phyloP scores from a whole-genome alignment of 176 grass and related monocot species.

The Aegilops umbellulata region DNA sequence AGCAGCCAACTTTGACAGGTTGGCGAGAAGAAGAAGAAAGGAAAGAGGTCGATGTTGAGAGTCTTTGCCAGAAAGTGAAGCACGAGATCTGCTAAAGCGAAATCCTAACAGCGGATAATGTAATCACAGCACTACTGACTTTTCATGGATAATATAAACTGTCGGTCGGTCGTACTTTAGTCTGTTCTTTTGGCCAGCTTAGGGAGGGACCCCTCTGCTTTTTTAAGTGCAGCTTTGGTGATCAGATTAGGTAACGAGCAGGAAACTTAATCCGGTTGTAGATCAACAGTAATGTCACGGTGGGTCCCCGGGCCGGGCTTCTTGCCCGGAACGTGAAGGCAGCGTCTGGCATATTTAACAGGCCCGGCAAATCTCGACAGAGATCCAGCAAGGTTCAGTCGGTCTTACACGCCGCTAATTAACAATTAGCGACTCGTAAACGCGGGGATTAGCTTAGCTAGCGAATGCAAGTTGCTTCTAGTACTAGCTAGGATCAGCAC shows the following conservation, averaged over 20 bases:
- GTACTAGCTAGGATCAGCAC: not conserved
- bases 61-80: not conserved
- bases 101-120: slow-evolving; percentile 37
- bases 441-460: not conserved
- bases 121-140: slow-evolving; percentile 12
- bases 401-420: not conserved
- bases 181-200: not conserved
- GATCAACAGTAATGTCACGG: not conserved
- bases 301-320: not conserved
- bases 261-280: too few species aligned
- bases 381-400: not conserved
- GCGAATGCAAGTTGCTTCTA: too few species aligned
- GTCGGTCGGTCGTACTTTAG: not conserved
- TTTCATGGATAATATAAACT: not conserved
- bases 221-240: not conserved
- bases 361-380: not conserved
- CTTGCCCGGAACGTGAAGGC: slow-evolving; percentile 25
- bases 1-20: not conserved
- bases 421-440: not conserved
- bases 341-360: not conserved
- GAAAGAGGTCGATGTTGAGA: not conserved
- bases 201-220: not conserved
- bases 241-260: not conserved
- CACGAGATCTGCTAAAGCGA: slow-evolving; percentile 12
- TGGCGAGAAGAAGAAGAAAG: not conserved